phyloP scores from a whole-genome alignment of 495 filamentous ascomycete species.

The Aspergillus sclerotiicarbonarius region DNA sequence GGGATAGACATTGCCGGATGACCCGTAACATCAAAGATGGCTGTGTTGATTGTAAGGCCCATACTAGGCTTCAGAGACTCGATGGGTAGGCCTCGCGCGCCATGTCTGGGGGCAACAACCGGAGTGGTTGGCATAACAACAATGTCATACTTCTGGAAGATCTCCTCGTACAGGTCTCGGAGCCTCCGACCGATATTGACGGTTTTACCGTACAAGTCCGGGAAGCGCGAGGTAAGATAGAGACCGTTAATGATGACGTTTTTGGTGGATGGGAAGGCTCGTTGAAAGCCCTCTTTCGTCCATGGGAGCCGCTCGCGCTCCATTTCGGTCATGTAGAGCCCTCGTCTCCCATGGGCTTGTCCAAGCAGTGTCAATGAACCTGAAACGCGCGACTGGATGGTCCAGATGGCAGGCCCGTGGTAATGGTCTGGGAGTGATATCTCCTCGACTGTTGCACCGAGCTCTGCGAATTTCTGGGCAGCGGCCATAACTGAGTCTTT shows the following conservation, averaged over 20 bases:
- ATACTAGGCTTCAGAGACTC: conserved; percentile 40
- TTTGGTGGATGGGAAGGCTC: conserved; percentile 39
- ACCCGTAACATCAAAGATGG: conserved; percentile 55
- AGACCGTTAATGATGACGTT: conserved; percentile 45
- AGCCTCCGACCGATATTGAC: conserved; percentile 41
- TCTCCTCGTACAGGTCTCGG: conserved; percentile 42
- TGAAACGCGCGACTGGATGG: conserved; percentile 42
- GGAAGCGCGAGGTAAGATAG: conserved; percentile 37
- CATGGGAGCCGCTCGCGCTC: conserved; percentile 30
- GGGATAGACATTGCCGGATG: conserved; percentile 59
- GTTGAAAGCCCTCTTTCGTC: conserved; percentile 32
- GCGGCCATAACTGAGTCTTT: conserved; percentile 41
- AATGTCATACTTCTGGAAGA: conserved; percentile 43
- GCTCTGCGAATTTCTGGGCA: conserved; percentile 41
- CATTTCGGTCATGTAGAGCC: conserved; percentile 41
- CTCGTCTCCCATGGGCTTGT: conserved; percentile 37
- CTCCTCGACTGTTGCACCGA: conserved; percentile 52
- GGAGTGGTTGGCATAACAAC: conserved; percentile 51
- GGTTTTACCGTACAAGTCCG: conserved; percentile 41
- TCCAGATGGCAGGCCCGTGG: conserved; percentile 50
- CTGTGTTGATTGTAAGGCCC: conserved; percentile 54
- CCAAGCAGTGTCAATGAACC: conserved; percentile 41
- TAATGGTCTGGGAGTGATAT: conserved; percentile 53
- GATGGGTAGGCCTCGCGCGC: conserved; percentile 35
- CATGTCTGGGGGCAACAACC: conserved; percentile 37